Percentiles rank a stretch among this genome's conserved stretches.
These are phyloP conservation scores for Rhodotorula sp. DNA, from an alignment of 1,284 basidiomycete species.

Conservation along the genomic window DNA sequence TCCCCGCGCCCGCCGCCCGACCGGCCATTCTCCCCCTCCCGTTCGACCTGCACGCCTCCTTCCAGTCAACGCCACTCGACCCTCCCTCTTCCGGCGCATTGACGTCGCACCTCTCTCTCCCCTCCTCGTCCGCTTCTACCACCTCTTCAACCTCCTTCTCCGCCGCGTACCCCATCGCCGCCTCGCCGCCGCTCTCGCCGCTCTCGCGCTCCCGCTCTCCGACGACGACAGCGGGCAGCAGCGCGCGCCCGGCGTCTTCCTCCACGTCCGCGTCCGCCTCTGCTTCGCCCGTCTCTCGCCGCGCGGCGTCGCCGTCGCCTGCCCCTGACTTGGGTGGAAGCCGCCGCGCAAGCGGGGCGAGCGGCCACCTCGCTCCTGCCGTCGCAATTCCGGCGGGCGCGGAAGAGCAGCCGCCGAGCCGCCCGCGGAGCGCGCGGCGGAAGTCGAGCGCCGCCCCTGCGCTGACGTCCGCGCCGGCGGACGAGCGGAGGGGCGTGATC, in stretches of 20 bases:
- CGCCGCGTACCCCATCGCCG: not conserved
- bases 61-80: slow-evolving; percentile 18
- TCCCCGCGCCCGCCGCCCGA: slow-evolving; percentile 5
- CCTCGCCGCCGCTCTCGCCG: slow-evolving; percentile 12
- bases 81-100: too few relatives aligned
- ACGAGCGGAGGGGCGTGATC: not conserved
- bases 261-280: slow-evolving; percentile 14
- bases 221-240: not conserved
- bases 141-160: not conserved
- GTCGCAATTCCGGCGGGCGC: too few relatives aligned
- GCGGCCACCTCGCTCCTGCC: not conserved
- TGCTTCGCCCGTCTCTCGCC: not conserved
- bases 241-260: not conserved
- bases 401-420: not conserved
- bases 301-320: not conserved
- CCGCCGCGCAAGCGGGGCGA: not conserved
- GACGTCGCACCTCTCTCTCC: not conserved
- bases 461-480: not conserved
- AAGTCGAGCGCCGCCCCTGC: not conserved
- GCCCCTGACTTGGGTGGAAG: not conserved
- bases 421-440: not conserved
- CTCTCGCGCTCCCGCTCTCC: slow-evolving; percentile 10
- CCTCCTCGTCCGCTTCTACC: not conserved
- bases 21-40: slow-evolving; percentile 7
- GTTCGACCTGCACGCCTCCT: slow-evolving; percentile 36